Evolutionary conservation across 108 stramenopile genomes (phyloP).

Genomic region (Nitzschia sp.): DNA sequence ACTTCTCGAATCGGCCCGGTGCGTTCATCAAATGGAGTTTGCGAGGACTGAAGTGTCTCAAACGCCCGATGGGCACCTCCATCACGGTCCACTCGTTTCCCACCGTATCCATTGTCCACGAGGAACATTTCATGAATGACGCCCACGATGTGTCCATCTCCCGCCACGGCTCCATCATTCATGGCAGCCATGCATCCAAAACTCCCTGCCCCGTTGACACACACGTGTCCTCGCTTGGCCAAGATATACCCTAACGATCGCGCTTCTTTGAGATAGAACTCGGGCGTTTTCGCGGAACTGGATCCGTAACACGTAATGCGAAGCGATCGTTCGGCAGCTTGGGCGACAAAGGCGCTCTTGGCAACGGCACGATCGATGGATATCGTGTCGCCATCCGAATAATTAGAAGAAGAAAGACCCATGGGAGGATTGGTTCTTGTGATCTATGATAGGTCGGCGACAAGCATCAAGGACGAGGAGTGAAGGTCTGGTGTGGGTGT

Average conservation of each 20-base stretch:
- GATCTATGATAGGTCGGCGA: too few species aligned
- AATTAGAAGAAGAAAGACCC: too few species aligned
- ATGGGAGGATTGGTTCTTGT: too few species aligned
- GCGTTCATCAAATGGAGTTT: conserved; percentile 7
- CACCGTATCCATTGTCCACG: conserved; percentile 63
- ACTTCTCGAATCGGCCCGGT: conserved; percentile 55
- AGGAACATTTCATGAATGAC: conserved; percentile 94
- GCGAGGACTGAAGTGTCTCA: neutral
- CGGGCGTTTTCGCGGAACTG: conserved; percentile 68
- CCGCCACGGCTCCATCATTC: conserved; percentile 78
- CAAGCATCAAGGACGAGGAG: too few species aligned
- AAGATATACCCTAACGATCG: conserved; percentile 65
- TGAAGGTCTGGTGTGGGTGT: too few species aligned
- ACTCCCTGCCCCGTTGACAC: conserved; percentile 90
- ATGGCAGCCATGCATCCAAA: conserved; percentile 87
- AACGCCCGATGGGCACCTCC: conserved; percentile 60
- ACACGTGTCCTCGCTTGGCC: conserved; percentile 74
- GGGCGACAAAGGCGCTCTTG: conserved; percentile 6
- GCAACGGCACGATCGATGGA: conserved; percentile 18
- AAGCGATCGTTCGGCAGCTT: conserved; percentile 30
- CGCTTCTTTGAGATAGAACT: conserved; percentile 61
- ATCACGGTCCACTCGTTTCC: conserved; percentile 19
- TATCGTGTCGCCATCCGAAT: neutral
- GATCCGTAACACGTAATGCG: conserved; percentile 86
- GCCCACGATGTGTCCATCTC: conserved; percentile 80